Conservation (phyloP, 78 protist genomes). For the Dictyostelium intermedium region DNA sequence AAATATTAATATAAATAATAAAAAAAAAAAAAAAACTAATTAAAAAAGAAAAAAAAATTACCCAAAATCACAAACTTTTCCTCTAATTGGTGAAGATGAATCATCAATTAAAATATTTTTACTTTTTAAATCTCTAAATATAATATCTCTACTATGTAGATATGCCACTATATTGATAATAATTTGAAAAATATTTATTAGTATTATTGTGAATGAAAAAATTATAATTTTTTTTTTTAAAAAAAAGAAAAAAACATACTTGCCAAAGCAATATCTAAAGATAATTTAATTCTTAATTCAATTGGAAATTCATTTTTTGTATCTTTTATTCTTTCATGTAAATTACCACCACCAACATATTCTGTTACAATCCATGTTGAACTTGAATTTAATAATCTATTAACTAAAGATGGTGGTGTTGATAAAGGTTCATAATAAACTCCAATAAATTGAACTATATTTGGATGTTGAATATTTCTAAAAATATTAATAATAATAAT, state of each 20-base stretch:
- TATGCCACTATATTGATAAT: slow-evolving; percentile 49
- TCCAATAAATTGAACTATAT: slow-evolving; percentile 72
- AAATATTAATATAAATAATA: neutral
- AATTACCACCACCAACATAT: slow-evolving; percentile 49
- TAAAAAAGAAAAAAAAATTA: neutral
- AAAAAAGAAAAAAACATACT: slow-evolving; percentile 21
- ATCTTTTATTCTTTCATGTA: slow-evolving; percentile 40
- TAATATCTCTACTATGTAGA: slow-evolving; percentile 67
- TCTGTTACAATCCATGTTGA: slow-evolving; percentile 77
- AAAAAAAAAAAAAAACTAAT: neutral
- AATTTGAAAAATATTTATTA: neutral
- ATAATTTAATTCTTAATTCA: slow-evolving; percentile 28
- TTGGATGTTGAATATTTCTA: slow-evolving; percentile 79
- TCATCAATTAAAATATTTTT: slow-evolving; percentile 68
- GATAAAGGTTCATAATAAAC: slow-evolving; percentile 45
- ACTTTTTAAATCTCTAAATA: slow-evolving; percentile 68
- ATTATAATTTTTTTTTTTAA: no score
- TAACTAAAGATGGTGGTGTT: neutral
- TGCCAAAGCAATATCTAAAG: slow-evolving; percentile 67
- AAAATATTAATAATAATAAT: neutral
- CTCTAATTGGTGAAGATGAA: slow-evolving; percentile 47
- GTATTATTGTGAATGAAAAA: no score
- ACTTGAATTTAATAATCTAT: slow-evolving; percentile 16
- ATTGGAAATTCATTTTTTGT: neutral
- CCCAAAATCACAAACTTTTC: slow-evolving; percentile 76